A percentile compares a stretch with the other conserved stretches of the same genome.
Conservation (phyloP, 164 flowering plant genomes). For the Houttuynia cordata region DNA sequence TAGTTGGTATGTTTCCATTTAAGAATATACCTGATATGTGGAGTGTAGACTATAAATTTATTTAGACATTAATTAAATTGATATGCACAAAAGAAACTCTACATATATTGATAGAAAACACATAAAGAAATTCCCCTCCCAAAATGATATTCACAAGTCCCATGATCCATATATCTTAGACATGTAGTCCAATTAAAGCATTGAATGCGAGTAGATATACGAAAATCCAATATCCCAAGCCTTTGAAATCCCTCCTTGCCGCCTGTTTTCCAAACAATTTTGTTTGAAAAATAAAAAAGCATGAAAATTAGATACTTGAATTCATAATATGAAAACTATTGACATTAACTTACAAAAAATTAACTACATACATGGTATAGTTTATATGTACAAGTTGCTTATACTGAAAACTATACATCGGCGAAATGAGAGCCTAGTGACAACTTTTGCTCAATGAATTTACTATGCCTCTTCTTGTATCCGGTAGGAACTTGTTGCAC, state of each 20-base stretch:
- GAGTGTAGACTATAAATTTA: too few relatives aligned
- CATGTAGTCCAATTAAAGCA: slow-evolving; percentile 41
- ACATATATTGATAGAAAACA: not conserved
- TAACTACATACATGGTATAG: too few relatives aligned
- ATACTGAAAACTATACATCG: too few relatives aligned
- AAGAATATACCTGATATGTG: not conserved
- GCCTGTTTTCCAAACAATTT: slow-evolving; percentile 38
- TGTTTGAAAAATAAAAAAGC: slow-evolving; percentile 7
- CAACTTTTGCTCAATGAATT: too few relatives aligned
- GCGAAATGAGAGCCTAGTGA: too few relatives aligned
- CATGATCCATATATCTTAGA: slow-evolving; percentile 14
- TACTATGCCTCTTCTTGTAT: too few relatives aligned
- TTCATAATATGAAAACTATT: not conserved
- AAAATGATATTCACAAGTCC: slow-evolving; percentile 9
- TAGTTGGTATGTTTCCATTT: not conserved
- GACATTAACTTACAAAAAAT: too few relatives aligned
- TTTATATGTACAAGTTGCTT: too few relatives aligned
- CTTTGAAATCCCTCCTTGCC: slow-evolving; percentile 29
- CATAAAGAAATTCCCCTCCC: not conserved
- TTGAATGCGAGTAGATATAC: slow-evolving; percentile 44
- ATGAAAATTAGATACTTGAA: slow-evolving; percentile 1
- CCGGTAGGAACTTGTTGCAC: not conserved
- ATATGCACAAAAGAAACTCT: slow-evolving; percentile 1
- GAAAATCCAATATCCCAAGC: slow-evolving; percentile 47
- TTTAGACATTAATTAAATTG: not conserved